phyloP scores from a whole-genome alignment of 2,329 filamentous ascomycete species.

The Aspergillus fructus region DNA sequence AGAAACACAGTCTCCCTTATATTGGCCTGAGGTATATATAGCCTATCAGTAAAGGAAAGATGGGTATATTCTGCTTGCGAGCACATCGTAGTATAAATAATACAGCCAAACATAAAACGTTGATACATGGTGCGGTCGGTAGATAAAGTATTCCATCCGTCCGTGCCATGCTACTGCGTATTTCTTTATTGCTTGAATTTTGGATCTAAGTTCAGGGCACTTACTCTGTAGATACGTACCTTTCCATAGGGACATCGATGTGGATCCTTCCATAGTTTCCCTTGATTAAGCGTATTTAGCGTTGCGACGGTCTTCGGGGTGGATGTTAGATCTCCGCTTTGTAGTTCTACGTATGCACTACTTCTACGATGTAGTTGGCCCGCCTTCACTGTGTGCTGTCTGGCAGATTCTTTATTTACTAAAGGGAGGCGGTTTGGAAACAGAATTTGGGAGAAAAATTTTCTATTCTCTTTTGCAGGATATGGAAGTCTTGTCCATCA shows the following conservation, averaged over 20 bases:
- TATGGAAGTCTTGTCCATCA: conserved; percentile 15
- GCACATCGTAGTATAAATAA: too few relatives aligned
- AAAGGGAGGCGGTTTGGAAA: neutral
- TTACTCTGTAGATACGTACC: neutral
- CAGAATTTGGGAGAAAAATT: neutral
- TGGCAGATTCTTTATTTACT: neutral
- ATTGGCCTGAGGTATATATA: too few relatives aligned
- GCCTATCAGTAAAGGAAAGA: too few relatives aligned
- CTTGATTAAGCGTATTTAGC: conserved; percentile 11
- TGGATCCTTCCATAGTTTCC: neutral
- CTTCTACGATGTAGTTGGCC: neutral
- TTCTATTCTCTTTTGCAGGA: conserved; percentile 16
- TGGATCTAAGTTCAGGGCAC: neutral
- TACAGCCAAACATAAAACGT: too few relatives aligned
- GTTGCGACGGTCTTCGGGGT: conserved; percentile 6
- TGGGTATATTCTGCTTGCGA: too few relatives aligned
- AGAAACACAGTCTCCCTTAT: too few relatives aligned
- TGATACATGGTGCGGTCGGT: too few relatives aligned
- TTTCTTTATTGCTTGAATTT: neutral
- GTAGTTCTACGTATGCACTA: neutral
- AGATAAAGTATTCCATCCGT: too few relatives aligned
- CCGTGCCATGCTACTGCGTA: too few relatives aligned
- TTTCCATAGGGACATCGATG: neutral
- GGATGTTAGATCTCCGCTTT: conserved; percentile 1
- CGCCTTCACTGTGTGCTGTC: neutral